These are phyloP conservation scores for Gliomastix tumulicola DNA, from an alignment of 2,329 filamentous ascomycete genomes.

Conservation along the genomic window DNA sequence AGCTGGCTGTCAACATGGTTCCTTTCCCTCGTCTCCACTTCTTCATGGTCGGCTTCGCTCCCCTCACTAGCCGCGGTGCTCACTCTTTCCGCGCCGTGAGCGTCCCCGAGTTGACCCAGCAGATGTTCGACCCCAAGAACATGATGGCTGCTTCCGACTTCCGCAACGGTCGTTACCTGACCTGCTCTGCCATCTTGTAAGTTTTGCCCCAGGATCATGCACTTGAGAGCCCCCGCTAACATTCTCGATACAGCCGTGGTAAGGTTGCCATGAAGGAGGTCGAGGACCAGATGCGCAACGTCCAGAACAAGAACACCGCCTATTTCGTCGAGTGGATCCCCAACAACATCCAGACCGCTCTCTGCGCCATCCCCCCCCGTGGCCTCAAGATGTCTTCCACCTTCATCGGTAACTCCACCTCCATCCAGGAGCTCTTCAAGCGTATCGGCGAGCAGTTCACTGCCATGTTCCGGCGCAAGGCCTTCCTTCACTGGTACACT, in stretches of 20 bases:
- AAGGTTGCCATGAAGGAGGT: conserved; percentile 99
- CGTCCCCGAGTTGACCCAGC: conserved; percentile 97
- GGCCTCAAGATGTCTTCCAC: conserved; percentile 99
- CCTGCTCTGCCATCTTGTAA: conserved; percentile 97
- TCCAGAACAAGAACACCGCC: conserved; percentile 98
- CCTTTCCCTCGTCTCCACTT: conserved; percentile 99
- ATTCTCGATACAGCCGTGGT: conserved; percentile 61
- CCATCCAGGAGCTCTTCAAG: conserved; percentile 99
- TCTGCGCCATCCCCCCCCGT: conserved; percentile 96
- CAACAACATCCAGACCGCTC: conserved; percentile 99
- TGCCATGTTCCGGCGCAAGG: conserved; percentile 99
- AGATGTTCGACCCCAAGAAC: conserved; percentile 99
- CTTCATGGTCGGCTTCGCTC: conserved; percentile 99
- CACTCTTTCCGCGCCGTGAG: conserved; percentile 96
- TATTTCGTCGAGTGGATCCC: conserved; percentile 99
- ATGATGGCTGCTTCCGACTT: conserved; percentile 99
- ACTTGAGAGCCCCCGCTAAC: conserved; percentile 7
- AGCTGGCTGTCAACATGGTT: conserved; percentile 99
- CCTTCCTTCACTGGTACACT: conserved; percentile 99
- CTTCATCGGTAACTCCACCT: conserved; percentile 98
- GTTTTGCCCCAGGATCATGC: conserved; percentile 19
- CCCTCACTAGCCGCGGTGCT: conserved; percentile 79
- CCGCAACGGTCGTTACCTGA: conserved; percentile 99
- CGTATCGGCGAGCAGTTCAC: conserved; percentile 99
- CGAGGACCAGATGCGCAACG: conserved; percentile 99